Base-by-base conservation (phyloP, 208 protist genomes). In the Lotmaria passim region DNA sequence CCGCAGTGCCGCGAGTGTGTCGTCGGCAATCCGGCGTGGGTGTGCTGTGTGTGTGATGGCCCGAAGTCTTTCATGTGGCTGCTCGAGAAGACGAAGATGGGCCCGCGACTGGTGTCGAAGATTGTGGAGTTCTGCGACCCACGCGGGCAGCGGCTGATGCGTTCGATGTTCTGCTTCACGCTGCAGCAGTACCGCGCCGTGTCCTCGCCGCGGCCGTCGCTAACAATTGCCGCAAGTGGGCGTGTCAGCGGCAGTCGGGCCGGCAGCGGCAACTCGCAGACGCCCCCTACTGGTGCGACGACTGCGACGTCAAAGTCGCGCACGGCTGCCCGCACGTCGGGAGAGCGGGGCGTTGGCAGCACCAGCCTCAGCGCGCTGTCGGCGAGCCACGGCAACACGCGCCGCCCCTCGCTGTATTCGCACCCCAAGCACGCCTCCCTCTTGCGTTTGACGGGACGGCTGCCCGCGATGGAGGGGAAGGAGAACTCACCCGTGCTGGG, bases 71-170 rank as follows among this genome's bases (percentile, higher is more conserved):
- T 96, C 33, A 93, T 83, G 79, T 68, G 80, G 50, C 69, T 96
- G 23, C 85, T 96, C 44, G 82, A 82, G 38, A 74, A 30, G 21
- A 96, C 87, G 3, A 75, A 61, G 12, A 63, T 75, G 26, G 90
- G 90, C 17, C 38, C 74, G 6, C 47, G 59, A n/a, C 52, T 93
- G 7, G 80, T 93, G n/a, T 36, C 83, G 23, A 75, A 65, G 33
- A 75, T 93, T 19, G 64, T 93, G 47, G 83, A 73, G 66, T 96
- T 78, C 78, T 93, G 86, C 78, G 87, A 96, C 38, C 58, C 77
- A 31, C 83, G 80, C 19, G 52, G 75, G 21, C 75, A 83, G 66
- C 85, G 86, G 10, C 73, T 92, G 23, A 59, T 96, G 57, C 75
- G 75, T 30, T 89, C 75, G 63, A 76, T 96, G 43, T 93, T 93